Percentiles rank a stretch among this genome's conserved stretches.
phyloP scores from a whole-genome alignment of 495 filamentous ascomycete genomes.

The Penicillium diatomitis region DNA sequence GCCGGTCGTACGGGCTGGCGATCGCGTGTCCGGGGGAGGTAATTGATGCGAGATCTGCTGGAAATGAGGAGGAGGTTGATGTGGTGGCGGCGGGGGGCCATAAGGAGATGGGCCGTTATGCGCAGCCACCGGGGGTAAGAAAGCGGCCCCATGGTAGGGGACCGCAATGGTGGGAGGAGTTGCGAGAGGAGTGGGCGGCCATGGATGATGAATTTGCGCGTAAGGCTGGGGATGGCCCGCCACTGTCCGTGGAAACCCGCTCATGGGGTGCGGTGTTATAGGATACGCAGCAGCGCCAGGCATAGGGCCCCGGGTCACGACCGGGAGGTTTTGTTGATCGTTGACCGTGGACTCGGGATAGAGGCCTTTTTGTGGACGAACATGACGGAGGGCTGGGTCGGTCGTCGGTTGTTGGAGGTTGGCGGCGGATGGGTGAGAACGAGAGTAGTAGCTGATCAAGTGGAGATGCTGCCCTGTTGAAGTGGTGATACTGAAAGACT shows the following conservation, averaged over 20 bases:
- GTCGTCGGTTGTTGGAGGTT: constrained; percentile 68
- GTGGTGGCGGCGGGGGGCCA: constrained; percentile 19
- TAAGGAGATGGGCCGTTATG: constrained; percentile 23
- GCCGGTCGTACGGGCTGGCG: constrained; percentile 26
- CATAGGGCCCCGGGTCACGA: constrained; percentile 58
- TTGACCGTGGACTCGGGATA: constrained; percentile 96
- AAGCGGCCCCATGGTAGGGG: constrained; percentile 25
- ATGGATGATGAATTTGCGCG: constrained; percentile 44
- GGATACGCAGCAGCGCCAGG: constrained; percentile 39
- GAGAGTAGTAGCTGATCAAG: constrained; percentile 92
- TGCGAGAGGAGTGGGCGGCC: constrained; percentile 55
- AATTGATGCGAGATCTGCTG: constrained; percentile 17
- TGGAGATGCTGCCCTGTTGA: constrained; percentile 84
- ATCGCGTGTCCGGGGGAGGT: constrained; percentile 21
- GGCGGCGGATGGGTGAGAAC: constrained; percentile 56
- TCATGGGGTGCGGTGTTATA: constrained; percentile 43
- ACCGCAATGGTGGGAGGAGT: constrained; percentile 34
- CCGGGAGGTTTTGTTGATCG: constrained; percentile 61
- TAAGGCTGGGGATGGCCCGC: constrained; percentile 31
- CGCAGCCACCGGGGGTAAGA: constrained; percentile 27
- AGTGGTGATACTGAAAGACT: constrained; percentile 98
- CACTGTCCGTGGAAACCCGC: constrained; percentile 37
- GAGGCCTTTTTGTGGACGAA: constrained; percentile 80
- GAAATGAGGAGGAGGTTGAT: constrained; percentile 13
- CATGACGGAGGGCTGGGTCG: constrained; percentile 73